Conservation (phyloP, 1,139 yeast species). For the Ashbya aceris region DNA sequence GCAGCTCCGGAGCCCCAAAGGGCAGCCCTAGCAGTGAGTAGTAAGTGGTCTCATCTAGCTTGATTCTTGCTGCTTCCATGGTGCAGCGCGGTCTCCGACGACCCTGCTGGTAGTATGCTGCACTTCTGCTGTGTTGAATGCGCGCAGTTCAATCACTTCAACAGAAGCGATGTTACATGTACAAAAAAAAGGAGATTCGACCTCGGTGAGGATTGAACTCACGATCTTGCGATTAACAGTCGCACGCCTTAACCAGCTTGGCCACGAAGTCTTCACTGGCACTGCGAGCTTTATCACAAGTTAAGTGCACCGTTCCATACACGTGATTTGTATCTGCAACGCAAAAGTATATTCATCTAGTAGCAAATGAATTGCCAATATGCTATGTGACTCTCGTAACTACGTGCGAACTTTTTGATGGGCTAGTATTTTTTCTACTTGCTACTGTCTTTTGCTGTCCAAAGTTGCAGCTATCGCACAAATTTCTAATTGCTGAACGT, state of each 20-base stretch:
- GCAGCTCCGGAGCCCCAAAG: slow-evolving; percentile 19
- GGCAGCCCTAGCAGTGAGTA: slow-evolving; percentile 25
- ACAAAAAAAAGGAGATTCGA: slow-evolving; percentile 12
- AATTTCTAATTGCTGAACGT: no score
- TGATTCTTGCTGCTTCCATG: slow-evolving; percentile 8
- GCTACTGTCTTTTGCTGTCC: no score
- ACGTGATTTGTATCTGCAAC: background rate
- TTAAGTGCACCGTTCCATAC: no score
- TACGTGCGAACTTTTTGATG: no score
- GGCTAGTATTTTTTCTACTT: no score
- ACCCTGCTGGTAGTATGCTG: background rate
- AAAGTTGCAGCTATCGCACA: no score
- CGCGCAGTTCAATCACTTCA: background rate
- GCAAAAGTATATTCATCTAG: background rate
- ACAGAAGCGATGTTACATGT: background rate
- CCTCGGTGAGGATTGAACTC: slow-evolving; percentile 33
- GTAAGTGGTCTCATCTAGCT: slow-evolving; percentile 25
- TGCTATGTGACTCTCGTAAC: no score
- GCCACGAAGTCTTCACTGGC: slow-evolving; percentile 26
- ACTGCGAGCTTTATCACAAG: no score
- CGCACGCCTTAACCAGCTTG: slow-evolving; percentile 33
- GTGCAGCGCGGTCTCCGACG: background rate
- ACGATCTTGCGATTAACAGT: slow-evolving; percentile 32
- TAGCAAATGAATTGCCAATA: no score
- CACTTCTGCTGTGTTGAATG: background rate